phyloP scores from a whole-genome alignment of 305 asterid genomes.

The Fraxinus ornus region DNA sequence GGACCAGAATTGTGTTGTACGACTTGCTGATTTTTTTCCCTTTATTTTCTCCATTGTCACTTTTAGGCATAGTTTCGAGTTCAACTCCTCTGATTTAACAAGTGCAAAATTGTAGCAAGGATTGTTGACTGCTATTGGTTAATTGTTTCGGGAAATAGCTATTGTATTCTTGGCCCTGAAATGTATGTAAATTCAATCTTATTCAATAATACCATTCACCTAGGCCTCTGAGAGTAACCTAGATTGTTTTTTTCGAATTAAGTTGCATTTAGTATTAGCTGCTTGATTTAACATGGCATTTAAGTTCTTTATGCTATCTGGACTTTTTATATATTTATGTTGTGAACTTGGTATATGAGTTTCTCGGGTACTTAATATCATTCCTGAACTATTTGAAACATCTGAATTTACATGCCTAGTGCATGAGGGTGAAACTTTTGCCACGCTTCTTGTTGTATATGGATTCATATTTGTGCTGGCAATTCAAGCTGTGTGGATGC shows the following conservation, averaged over 20 bases:
- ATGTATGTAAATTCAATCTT: not conserved
- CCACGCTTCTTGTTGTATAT: not conserved
- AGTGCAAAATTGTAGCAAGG: not conserved
- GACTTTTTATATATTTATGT: not conserved
- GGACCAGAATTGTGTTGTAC: not conserved
- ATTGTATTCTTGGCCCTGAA: not conserved
- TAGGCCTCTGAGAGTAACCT: not conserved
- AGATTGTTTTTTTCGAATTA: not conserved
- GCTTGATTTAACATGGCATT: not conserved
- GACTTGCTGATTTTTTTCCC: not conserved
- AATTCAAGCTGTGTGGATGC: not conserved
- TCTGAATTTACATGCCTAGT: not conserved
- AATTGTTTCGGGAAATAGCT: not conserved
- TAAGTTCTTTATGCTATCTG: not conserved
- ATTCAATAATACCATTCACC: not conserved
- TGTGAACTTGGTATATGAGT: not conserved
- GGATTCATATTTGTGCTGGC: not conserved
- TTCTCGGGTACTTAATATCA: not conserved
- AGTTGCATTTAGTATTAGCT: not conserved
- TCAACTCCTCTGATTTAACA: not conserved
- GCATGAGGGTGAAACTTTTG: not conserved
- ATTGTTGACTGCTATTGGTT: not conserved
- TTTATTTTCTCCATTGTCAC: not conserved
- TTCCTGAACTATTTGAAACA: not conserved
- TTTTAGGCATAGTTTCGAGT: not conserved